A percentile compares a stretch with the other conserved stretches of the same genome.
These are phyloP conservation scores for Laguncularia racemosa DNA, from an alignment of 345 rosid species.

Conservation along the genomic window DNA sequence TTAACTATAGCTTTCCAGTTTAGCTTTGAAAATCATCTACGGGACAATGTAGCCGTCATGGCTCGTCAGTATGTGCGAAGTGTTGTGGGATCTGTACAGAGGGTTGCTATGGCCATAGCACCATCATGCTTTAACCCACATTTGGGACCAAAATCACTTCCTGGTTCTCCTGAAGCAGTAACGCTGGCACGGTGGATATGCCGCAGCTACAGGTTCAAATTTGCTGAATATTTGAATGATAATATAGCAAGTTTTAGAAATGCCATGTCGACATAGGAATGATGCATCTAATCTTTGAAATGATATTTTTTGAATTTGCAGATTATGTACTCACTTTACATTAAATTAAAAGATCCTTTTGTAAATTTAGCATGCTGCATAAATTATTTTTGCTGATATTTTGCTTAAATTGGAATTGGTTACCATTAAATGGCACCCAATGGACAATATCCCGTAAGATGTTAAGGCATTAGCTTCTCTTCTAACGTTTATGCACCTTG, in stretches of 20 bases:
- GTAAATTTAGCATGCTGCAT: too few relatives aligned
- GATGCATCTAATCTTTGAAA: too few relatives aligned
- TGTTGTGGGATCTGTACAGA: slow-evolving; percentile 88
- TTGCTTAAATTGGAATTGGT: too few relatives aligned
- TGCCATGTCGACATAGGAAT: too few relatives aligned
- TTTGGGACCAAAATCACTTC: slow-evolving; percentile 46
- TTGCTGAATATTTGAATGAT: background rate
- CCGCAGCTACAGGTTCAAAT: slow-evolving; percentile 69
- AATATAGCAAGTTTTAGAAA: too few relatives aligned
- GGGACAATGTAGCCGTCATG: slow-evolving; percentile 88
- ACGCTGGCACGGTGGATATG: slow-evolving; percentile 80
- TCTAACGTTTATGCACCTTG: background rate
- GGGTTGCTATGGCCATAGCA: slow-evolving; percentile 93
- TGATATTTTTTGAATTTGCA: too few relatives aligned
- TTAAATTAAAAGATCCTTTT: too few relatives aligned
- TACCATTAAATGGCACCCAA: too few relatives aligned
- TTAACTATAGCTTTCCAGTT: slow-evolving; percentile 93
- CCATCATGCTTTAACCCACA: slow-evolving; percentile 49
- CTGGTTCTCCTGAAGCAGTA: slow-evolving; percentile 90
- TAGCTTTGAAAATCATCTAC: slow-evolving; percentile 69
- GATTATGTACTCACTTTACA: too few relatives aligned
- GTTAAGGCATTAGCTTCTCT: background rate
- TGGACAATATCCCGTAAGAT: too few relatives aligned
- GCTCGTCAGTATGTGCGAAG: slow-evolving; percentile 89
- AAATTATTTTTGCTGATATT: too few relatives aligned